Conservation (phyloP, 2,329 filamentous ascomycete species). For the Botrytis elliptica region DNA sequence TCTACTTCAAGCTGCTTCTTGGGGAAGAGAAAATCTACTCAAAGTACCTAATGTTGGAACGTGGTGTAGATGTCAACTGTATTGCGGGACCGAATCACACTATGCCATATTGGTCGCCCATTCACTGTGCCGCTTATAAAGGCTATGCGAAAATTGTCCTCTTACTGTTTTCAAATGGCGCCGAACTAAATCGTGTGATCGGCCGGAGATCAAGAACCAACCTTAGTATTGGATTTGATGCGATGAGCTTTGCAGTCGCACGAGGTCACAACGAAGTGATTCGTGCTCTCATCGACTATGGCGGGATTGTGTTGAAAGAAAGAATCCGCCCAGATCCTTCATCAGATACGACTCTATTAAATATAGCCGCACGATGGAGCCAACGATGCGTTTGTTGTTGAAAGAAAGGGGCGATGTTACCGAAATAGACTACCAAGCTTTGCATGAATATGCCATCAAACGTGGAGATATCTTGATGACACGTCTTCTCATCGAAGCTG, state of each 20-base stretch:
- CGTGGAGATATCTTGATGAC: neutral
- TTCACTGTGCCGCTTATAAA: too few relatives aligned
- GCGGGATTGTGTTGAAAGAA: neutral
- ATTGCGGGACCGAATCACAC: too few relatives aligned
- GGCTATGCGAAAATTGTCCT: too few relatives aligned
- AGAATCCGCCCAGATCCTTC: too few relatives aligned
- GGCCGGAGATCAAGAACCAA: neutral
- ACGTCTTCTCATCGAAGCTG: neutral
- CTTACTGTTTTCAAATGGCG: neutral
- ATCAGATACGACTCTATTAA: neutral
- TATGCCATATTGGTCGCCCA: too few relatives aligned
- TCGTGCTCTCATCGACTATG: neutral
- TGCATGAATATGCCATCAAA: neutral
- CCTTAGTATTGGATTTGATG: neutral
- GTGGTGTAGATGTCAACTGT: too few relatives aligned
- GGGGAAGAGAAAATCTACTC: too few relatives aligned
- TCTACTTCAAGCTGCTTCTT: too few relatives aligned
- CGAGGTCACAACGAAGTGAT: neutral
- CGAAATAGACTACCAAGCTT: too few relatives aligned
- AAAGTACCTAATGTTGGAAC: too few relatives aligned
- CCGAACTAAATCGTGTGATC: neutral
- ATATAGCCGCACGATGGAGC: too few relatives aligned
- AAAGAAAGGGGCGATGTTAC: neutral
- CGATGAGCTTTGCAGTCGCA: neutral
- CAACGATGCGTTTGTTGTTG: neutral